phyloP scores from a whole-genome alignment of 805 yeast species.

The Yamadazyma kitorensis region DNA sequence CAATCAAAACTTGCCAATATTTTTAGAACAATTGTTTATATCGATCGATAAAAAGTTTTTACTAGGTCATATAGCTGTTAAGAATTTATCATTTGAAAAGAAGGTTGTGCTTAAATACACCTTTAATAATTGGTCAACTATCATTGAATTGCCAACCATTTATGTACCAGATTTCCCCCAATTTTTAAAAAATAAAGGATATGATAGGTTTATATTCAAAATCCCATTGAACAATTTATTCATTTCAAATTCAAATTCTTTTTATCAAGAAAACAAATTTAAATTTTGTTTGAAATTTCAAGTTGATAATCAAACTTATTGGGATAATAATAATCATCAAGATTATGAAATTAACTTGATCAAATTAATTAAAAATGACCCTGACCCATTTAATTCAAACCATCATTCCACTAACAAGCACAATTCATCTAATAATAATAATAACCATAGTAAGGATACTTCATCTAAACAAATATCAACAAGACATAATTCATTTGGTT shows the following conservation, averaged over 20 bases:
- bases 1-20: slow-evolving; percentile 41
- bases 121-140: slow-evolving; percentile 74
- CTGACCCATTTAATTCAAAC: slow-evolving; percentile 3
- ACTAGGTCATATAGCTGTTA: slow-evolving; percentile 75
- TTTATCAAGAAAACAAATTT: slow-evolving; percentile 19
- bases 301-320: slow-evolving; percentile 49
- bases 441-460: slow-evolving; percentile 1
- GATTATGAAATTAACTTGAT: slow-evolving; percentile 58
- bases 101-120: slow-evolving; percentile 70
- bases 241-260: slow-evolving; percentile 12
- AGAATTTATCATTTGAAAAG: slow-evolving; percentile 69
- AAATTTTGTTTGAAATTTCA: slow-evolving; percentile 59
- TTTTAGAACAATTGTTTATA: slow-evolving; percentile 62
- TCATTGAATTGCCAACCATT: slow-evolving; percentile 62
- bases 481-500: slow-evolving; percentile 4
- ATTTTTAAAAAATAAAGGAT: slow-evolving; percentile 45
- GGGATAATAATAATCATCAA: slow-evolving; percentile 70
- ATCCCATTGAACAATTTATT: slow-evolving; percentile 48
- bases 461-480: slow-evolving; percentile 1
- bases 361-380: slow-evolving; percentile 13
- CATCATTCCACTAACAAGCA: neutral
- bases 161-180: slow-evolving; percentile 57
- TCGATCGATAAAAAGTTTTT: slow-evolving; percentile 56
- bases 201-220: slow-evolving; percentile 71
- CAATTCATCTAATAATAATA: neutral